Evolutionary conservation across 1,139 yeast species (phyloP), one percentile per base, ranked within the genome.

Genomic region (Hanseniaspora gamundiae): DNA sequence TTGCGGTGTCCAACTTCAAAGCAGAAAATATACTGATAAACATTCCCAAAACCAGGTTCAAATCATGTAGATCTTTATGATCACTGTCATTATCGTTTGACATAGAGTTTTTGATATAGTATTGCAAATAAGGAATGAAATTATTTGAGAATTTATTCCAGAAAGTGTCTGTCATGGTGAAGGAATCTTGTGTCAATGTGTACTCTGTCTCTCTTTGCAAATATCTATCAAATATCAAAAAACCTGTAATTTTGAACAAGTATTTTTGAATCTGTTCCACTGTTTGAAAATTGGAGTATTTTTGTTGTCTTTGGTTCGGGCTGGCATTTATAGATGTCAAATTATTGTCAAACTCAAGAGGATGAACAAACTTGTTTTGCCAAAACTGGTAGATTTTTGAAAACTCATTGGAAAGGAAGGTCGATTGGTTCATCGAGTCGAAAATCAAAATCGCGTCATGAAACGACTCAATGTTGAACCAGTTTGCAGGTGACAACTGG

Each of bases 381-480:
- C 86, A 82, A 47, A 79, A 74, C 49, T 75, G 70, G 66, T 91
- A 70, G 59, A 86, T 95, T 50, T 78, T 81, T 47, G 77, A 75
- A 54, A 81, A 80, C 48, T 78, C 76, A 24, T 70, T 67, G 40
- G 76, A 69, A 44, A 91, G 70, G 43, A 72, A 71, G 7, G 74
- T 78, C 8, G 72, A 65, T 56, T 80, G 81, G 40, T 80, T 78
- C 43, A 88, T 69, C 6, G 88, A 80, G 45, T 78, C 76, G 57
- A 82, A 88, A 0, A 91, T 94, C 55, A 88, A 68, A 21, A 85
- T 75, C 5, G 94, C 80, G 61, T 91, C 96, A 59, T 77, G 84
- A 21, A 91, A 67, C 11, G 87, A 81, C 14, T 78, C 72, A 44
- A 87, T 62, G 46, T 80, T 78, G 28, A 65, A 60, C 45, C 58